Conservation (phyloP, 2,329 filamentous ascomycete genomes). For the Trichoderma koningiopsis region DNA sequence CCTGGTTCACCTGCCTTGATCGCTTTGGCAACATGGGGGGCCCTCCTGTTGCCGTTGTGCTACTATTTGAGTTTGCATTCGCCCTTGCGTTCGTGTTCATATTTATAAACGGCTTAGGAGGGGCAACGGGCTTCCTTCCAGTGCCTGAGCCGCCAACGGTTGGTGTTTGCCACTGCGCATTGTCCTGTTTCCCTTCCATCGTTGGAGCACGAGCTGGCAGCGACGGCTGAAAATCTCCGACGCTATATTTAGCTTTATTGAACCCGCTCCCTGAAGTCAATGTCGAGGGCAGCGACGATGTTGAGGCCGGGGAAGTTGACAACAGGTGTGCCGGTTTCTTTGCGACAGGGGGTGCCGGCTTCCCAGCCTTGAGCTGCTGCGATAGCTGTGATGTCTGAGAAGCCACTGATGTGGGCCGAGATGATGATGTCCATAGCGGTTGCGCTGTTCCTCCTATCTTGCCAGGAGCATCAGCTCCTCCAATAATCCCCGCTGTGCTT, state of each 20-base stretch:
- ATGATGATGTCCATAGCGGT: slow-evolving; percentile 34
- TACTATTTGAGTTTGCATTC: slow-evolving; percentile 21
- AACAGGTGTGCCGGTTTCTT: slow-evolving; percentile 63
- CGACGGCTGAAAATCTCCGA: slow-evolving; percentile 27
- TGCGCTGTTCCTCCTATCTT: slow-evolving; percentile 34
- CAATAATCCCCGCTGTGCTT: slow-evolving; percentile 24
- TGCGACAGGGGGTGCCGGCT: slow-evolving; percentile 59
- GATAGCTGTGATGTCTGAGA: slow-evolving; percentile 41
- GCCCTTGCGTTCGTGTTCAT: slow-evolving; percentile 32
- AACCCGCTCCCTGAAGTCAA: slow-evolving; percentile 6
- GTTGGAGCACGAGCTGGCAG: slow-evolving; percentile 25
- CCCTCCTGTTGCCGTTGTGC: slow-evolving; percentile 28
- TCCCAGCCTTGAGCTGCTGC: slow-evolving; percentile 39
- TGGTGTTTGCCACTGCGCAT: slow-evolving; percentile 26
- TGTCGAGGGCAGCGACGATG: slow-evolving; percentile 25
- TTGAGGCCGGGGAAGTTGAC: slow-evolving; percentile 33
- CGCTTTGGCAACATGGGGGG: slow-evolving; percentile 28
- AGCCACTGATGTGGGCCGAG: slow-evolving; percentile 40
- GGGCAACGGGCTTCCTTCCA: slow-evolving; percentile 34
- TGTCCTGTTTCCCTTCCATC: background rate
- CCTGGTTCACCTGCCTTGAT: slow-evolving; percentile 35
- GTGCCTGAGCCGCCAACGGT: slow-evolving; percentile 19
- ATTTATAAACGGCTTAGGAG: slow-evolving; percentile 32
- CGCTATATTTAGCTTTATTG: slow-evolving; percentile 26
- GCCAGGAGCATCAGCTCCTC: slow-evolving; percentile 16